Conservation (phyloP, 1,284 basidiomycete genomes). For the Hemileia vastatrix region DNA sequence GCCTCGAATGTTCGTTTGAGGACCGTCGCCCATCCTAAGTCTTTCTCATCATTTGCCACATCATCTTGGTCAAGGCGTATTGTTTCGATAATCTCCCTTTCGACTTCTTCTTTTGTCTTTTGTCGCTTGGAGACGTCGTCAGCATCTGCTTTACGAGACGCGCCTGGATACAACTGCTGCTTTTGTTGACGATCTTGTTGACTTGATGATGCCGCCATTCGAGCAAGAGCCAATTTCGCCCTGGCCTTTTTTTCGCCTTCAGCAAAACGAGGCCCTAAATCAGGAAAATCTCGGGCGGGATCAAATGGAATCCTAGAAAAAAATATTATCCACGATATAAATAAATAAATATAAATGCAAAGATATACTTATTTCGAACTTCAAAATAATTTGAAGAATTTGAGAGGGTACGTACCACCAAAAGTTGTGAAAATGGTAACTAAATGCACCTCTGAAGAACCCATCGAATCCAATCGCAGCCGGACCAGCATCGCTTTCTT, state of each 20-base stretch:
- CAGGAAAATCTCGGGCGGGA: slow-evolving; percentile 74
- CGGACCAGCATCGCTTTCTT: slow-evolving; percentile 58
- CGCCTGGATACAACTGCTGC: not conserved
- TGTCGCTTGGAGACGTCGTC: slow-evolving; percentile 24
- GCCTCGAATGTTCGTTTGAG: slow-evolving; percentile 83
- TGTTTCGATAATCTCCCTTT: slow-evolving; percentile 23
- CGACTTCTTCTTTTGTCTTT: slow-evolving; percentile 34
- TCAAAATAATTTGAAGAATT: not conserved
- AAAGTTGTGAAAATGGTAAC: slow-evolving; percentile 77
- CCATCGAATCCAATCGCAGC: slow-evolving; percentile 68
- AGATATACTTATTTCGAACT: slow-evolving; percentile 50
- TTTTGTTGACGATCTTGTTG: not conserved
- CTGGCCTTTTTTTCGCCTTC: slow-evolving; percentile 58
- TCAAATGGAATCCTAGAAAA: slow-evolving; percentile 88
- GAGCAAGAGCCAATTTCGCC: slow-evolving; percentile 42
- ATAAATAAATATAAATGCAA: not conserved
- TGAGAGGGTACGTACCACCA: slow-evolving; percentile 24
- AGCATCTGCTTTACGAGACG: slow-evolving; percentile 19
- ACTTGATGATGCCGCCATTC: slow-evolving; percentile 25
- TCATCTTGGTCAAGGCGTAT: slow-evolving; percentile 38
- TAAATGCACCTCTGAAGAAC: slow-evolving; percentile 75
- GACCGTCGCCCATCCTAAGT: slow-evolving; percentile 79
- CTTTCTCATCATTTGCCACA: slow-evolving; percentile 50
- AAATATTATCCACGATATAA: not conserved
- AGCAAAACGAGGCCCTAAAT: slow-evolving; percentile 67